Percentiles rank a stretch among this genome's conserved stretches.
Conservation (phyloP, 805 yeast genomes). For the Scheffersomyces stipitis region DNA sequence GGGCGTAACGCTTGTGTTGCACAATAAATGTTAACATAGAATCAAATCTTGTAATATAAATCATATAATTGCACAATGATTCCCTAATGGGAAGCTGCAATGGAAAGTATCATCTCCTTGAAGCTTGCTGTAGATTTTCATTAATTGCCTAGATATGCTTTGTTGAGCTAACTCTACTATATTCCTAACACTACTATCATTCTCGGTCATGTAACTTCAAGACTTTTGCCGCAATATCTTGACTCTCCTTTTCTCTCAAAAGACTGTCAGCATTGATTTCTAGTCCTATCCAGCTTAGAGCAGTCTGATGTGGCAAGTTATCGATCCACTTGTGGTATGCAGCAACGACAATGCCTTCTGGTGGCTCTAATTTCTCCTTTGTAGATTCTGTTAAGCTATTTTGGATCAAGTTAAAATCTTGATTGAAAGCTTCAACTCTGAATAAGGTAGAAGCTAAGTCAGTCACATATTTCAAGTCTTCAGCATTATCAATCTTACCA, state of each 20-base stretch:
- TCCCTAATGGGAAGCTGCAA: neutral
- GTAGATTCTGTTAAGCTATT: slow-evolving; percentile 17
- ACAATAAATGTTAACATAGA: too few relatives aligned
- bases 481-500: slow-evolving; percentile 50
- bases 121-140: slow-evolving; percentile 4
- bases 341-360: slow-evolving; percentile 43
- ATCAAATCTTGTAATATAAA: too few relatives aligned
- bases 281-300: slow-evolving; percentile 56
- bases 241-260: slow-evolving; percentile 22
- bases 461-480: slow-evolving; percentile 40
- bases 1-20: too few relatives aligned
- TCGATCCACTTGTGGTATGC: slow-evolving; percentile 51
- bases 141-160: neutral
- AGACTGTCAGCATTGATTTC: slow-evolving; percentile 41
- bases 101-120: neutral
- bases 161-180: neutral
- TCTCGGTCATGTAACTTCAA: neutral
- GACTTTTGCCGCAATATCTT: slow-evolving; percentile 13
- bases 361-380: slow-evolving; percentile 32
- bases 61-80: neutral
- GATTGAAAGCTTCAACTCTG: slow-evolving; percentile 35
- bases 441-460: slow-evolving; percentile 41
- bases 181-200: too few relatives aligned
- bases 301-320: slow-evolving; percentile 50
- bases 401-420: slow-evolving; percentile 42